phyloP scores from a whole-genome alignment of 2,329 filamentous ascomycete genomes.

The Colletotrichum endophyticum region DNA sequence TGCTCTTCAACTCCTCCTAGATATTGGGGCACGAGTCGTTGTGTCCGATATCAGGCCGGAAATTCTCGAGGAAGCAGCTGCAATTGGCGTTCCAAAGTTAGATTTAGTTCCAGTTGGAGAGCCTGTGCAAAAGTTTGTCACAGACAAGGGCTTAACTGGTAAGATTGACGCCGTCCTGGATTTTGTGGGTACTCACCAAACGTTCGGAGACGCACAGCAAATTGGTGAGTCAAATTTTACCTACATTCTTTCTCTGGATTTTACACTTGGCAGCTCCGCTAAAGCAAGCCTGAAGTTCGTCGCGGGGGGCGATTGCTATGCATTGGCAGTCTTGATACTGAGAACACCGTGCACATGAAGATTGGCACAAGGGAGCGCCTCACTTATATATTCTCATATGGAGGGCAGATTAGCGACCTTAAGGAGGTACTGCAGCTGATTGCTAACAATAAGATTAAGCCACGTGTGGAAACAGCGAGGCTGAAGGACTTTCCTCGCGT shows the following conservation, averaged over 20 bases:
- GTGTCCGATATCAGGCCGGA: slow-evolving; percentile 22
- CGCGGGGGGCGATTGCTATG: slow-evolving; percentile 41
- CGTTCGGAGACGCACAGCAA: slow-evolving; percentile 38
- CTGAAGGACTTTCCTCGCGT: slow-evolving; percentile 37
- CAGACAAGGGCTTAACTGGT: slow-evolving; percentile 22
- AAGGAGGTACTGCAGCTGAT: slow-evolving; percentile 39
- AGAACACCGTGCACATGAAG: slow-evolving; percentile 48
- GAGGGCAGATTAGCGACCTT: slow-evolving; percentile 44
- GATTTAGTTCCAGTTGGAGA: slow-evolving; percentile 35
- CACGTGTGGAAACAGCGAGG: slow-evolving; percentile 34
- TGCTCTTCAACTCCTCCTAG: slow-evolving; percentile 38
- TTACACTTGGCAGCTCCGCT: neutral
- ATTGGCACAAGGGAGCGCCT: slow-evolving; percentile 46
- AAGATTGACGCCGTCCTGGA: slow-evolving; percentile 34
- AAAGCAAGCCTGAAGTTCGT: slow-evolving; percentile 28
- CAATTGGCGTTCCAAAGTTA: slow-evolving; percentile 31
- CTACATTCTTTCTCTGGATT: neutral
- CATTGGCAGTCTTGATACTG: slow-evolving; percentile 40
- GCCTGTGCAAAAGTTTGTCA: slow-evolving; percentile 32
- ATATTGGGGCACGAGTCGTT: slow-evolving; percentile 60
- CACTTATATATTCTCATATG: slow-evolving; percentile 47
- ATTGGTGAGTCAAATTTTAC: slow-evolving; percentile 28
- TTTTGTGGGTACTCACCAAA: slow-evolving; percentile 39
- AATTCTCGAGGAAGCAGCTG: slow-evolving; percentile 20
- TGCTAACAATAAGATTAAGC: slow-evolving; percentile 33